phyloP scores from a whole-genome alignment of 1,284 basidiomycete genomes.

The Sporisorium scitamineum region DNA sequence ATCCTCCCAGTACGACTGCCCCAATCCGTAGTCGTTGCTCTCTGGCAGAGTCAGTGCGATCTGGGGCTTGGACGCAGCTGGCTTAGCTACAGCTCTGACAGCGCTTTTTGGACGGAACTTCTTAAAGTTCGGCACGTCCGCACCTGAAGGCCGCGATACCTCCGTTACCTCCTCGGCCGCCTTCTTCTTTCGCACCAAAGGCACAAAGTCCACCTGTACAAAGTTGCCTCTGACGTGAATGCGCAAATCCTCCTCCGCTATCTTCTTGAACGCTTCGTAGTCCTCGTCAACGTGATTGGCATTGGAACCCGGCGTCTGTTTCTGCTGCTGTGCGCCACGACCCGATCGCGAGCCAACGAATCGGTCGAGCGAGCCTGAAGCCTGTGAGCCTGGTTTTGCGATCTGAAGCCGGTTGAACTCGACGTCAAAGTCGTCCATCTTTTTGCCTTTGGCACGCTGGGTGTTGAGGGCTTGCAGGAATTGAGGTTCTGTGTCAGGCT shows the following conservation, averaged over 20 bases:
- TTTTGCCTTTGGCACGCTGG: constrained; percentile 43
- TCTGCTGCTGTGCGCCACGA: not conserved
- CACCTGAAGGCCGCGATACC: not conserved
- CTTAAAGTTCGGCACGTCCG: constrained; percentile 41
- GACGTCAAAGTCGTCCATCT: constrained; percentile 57
- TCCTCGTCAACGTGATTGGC: constrained; percentile 39
- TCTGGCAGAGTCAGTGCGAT: constrained; percentile 38
- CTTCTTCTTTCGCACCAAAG: constrained; percentile 39
- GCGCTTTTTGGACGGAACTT: constrained; percentile 40
- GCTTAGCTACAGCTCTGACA: not conserved
- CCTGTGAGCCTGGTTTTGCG: constrained; percentile 27
- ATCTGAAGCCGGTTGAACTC: constrained; percentile 59
- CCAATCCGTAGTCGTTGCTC: constrained; percentile 42
- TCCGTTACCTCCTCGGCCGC: not conserved
- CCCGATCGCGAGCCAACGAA: constrained; percentile 2
- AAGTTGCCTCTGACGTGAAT: constrained; percentile 60
- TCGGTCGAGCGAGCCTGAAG: constrained; percentile 12
- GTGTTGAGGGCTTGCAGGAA: constrained; percentile 59
- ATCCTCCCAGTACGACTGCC: constrained; percentile 29
- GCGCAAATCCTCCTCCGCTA: constrained; percentile 53
- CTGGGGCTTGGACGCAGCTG: not conserved
- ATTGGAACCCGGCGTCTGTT: not conserved
- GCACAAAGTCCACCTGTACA: constrained; percentile 64
- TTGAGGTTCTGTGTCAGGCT: constrained; percentile 47
- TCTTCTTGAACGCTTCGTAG: constrained; percentile 51